Conservation (phyloP, 352 stramenopile species). For the Aphanomyces invadans region DNA sequence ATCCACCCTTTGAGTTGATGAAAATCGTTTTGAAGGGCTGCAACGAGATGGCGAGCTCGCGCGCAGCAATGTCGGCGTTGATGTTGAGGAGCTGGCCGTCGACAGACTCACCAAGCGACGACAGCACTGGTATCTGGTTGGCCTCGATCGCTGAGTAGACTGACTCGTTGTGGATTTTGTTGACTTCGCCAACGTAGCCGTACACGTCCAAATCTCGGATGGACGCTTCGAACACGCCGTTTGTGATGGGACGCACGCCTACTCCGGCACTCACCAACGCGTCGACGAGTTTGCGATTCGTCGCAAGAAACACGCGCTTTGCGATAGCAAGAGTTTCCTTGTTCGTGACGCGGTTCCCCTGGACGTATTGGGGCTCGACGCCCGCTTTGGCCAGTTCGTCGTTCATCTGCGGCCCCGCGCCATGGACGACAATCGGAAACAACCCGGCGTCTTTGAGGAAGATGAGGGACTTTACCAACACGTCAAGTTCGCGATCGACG, state of each 20-base stretch:
- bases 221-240: slow-evolving; percentile 74
- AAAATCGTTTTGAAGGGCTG: slow-evolving; percentile 86
- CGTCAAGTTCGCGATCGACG: slow-evolving; percentile 80
- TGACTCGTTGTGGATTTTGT: slow-evolving; percentile 56
- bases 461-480: slow-evolving; percentile 71
- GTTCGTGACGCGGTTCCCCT: slow-evolving; percentile 83
- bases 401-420: slow-evolving; percentile 86
- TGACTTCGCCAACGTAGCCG: slow-evolving; percentile 79
- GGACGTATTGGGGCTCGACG: slow-evolving; percentile 82
- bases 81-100: slow-evolving; percentile 83
- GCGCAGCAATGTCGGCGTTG: slow-evolving; percentile 79
- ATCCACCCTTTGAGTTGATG: slow-evolving; percentile 83
- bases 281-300: slow-evolving; percentile 76
- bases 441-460: slow-evolving; percentile 79
- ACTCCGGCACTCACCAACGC: slow-evolving; percentile 60
- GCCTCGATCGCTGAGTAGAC: slow-evolving; percentile 59
- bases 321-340: slow-evolving; percentile 79
- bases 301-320: slow-evolving; percentile 74
- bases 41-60: slow-evolving; percentile 67
- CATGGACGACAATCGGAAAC: slow-evolving; percentile 83
- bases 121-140: slow-evolving; percentile 78
- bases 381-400: slow-evolving; percentile 66
- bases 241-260: slow-evolving; percentile 67
- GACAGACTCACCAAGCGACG: slow-evolving; percentile 66
- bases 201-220: slow-evolving; percentile 78